phyloP scores from a whole-genome alignment of 225 moss, liverwort and hornwort species.

The Physcomitrellopsis africana region DNA sequence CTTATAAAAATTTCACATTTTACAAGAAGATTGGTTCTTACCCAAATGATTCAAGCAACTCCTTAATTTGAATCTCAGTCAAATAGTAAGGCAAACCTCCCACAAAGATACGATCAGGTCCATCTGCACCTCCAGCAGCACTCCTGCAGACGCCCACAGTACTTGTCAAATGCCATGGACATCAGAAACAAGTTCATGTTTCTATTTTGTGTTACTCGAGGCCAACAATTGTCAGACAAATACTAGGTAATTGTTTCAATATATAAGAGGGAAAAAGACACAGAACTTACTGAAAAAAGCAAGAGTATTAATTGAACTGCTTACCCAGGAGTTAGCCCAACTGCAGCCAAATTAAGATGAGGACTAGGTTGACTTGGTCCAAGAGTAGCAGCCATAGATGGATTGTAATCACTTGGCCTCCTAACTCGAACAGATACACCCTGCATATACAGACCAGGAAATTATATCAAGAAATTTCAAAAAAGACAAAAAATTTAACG shows the following conservation, averaged over 20 bases:
- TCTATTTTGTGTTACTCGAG: no score
- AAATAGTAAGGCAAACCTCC: constrained; percentile 83
- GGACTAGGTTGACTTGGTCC: constrained; percentile 89
- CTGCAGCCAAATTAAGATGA: constrained; percentile 75
- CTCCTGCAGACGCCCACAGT: constrained; percentile 31
- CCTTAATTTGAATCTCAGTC: constrained; percentile 86
- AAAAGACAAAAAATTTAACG: no score
- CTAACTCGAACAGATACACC: constrained; percentile 86
- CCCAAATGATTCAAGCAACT: constrained; percentile 85
- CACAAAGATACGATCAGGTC: constrained; percentile 87
- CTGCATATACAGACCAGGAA: constrained; percentile 31
- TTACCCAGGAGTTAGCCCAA: constrained; percentile 85
- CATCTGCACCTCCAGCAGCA: constrained; percentile 86
- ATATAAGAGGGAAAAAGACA: no score
- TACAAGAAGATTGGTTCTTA: constrained; percentile 35
- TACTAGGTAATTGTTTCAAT: no score
- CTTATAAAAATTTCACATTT: not conserved
- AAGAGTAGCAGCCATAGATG: constrained; percentile 89
- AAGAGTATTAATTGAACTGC: not conserved
- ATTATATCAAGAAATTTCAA: not conserved
- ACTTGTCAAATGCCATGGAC: not conserved
- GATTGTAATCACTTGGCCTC: constrained; percentile 90
- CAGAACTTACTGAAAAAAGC: no score
- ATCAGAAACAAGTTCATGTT: not conserved
- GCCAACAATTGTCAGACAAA: no score